phyloP scores from a whole-genome alignment of 2,329 filamentous ascomycete species.

The Aspergillus ruber region DNA sequence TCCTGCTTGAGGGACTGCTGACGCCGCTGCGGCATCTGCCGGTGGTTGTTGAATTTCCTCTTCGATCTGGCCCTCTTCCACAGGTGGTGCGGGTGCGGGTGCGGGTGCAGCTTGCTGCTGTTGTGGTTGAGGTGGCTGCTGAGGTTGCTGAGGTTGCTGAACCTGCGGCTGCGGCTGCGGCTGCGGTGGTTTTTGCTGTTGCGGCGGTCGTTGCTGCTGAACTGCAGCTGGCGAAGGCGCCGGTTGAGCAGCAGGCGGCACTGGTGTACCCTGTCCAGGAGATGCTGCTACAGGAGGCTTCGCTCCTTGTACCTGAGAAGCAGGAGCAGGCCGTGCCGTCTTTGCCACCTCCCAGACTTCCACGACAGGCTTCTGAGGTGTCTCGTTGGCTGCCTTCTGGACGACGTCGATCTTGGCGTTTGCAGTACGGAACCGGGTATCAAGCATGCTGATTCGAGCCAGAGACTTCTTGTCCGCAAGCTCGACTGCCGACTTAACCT shows the following conservation, averaged over 20 bases:
- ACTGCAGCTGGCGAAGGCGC: constrained; percentile 8
- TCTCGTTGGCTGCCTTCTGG: constrained; percentile 74
- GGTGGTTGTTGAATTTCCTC: constrained; percentile 9
- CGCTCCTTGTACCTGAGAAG: constrained; percentile 27
- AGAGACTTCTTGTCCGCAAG: constrained; percentile 69
- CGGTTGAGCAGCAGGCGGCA: constrained; percentile 13
- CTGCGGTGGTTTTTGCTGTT: neutral
- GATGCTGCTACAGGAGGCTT: constrained; percentile 21
- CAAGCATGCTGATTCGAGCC: constrained; percentile 70
- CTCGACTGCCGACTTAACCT: constrained; percentile 55
- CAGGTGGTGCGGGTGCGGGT: neutral
- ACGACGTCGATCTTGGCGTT: constrained; percentile 72
- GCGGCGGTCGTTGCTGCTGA: constrained; percentile 1
- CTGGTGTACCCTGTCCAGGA: constrained; percentile 13
- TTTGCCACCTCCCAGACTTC: constrained; percentile 86
- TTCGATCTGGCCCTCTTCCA: constrained; percentile 9
- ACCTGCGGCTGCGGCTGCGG: constrained; percentile 6
- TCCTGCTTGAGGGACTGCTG: constrained; percentile 5
- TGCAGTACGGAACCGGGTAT: constrained; percentile 59
- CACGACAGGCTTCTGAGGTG: constrained; percentile 71
- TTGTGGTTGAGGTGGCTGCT: constrained; percentile 5
- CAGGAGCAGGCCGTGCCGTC: constrained; percentile 49
- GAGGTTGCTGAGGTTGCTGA: constrained; percentile 4
- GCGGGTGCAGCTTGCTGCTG: constrained; percentile 1
- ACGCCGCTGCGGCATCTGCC: constrained; percentile 11